Conservation (phyloP, 2,329 filamentous ascomycete species). For the Hypomyces rosellus region DNA sequence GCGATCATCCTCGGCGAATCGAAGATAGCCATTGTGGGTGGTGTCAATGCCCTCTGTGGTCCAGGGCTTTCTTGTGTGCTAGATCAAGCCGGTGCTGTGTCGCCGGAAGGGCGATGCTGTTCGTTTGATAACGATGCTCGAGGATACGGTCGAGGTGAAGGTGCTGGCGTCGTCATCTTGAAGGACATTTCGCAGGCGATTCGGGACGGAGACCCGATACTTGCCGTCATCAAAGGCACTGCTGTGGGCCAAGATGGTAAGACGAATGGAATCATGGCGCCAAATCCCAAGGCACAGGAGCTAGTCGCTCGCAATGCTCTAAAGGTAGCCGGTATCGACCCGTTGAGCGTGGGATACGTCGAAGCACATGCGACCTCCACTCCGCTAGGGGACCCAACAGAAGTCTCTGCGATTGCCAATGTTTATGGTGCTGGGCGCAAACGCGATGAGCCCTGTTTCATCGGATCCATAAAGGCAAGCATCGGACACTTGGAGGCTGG, state of each 20-base stretch:
- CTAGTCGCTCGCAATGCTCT: constrained; percentile 36
- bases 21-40: constrained; percentile 37
- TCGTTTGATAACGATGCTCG: constrained; percentile 24
- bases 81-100: constrained; percentile 6
- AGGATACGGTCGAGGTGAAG: constrained; percentile 56
- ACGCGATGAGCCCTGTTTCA: too few relatives aligned
- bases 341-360: constrained; percentile 34
- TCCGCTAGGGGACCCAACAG: constrained; percentile 36
- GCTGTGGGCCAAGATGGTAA: constrained; percentile 31
- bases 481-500: too few relatives aligned
- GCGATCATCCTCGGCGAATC: constrained; percentile 39
- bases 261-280: constrained; percentile 41
- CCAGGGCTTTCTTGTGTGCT: constrained; percentile 2
- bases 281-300: constrained; percentile 35
- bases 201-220: constrained; percentile 39
- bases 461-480: too few relatives aligned
- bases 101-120: constrained; percentile 25
- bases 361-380: constrained; percentile 49
- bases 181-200: constrained; percentile 50
- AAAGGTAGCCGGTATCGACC: constrained; percentile 17
- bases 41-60: constrained; percentile 12
- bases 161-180: constrained; percentile 45
- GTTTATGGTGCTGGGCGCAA: neutral
- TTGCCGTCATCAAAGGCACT: constrained; percentile 24
- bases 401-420: constrained; percentile 15